Evolutionary conservation across 805 yeast species (phyloP).

Genomic region (Ogataea dorogensis): DNA sequence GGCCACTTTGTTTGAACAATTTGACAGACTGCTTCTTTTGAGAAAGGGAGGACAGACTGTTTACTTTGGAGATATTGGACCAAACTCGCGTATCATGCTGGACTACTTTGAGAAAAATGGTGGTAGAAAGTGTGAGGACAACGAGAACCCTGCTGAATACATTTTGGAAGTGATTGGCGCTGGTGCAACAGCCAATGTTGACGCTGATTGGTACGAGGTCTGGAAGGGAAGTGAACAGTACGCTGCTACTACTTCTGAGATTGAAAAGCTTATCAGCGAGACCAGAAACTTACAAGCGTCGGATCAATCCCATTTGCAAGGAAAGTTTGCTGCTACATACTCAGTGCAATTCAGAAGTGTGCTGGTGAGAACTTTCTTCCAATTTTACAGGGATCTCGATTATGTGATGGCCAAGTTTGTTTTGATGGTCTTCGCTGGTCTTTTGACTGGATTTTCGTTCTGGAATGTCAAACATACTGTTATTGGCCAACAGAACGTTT

Average conservation of each 20-base stretch:
- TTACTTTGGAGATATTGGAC: conserved; percentile 54
- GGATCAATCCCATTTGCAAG: conserved; percentile 17
- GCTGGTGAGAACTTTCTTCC: conserved; percentile 37
- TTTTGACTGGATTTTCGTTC: conserved; percentile 59
- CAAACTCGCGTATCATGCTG: conserved; percentile 40
- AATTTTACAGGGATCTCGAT: conserved; percentile 48
- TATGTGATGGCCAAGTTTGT: conserved; percentile 49
- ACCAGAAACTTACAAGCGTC: conserved; percentile 13
- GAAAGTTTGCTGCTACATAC: conserved; percentile 47
- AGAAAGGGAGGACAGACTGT: conserved; percentile 54
- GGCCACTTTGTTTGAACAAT: conserved; percentile 42
- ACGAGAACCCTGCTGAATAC: conserved; percentile 76
- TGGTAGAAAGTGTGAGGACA: conserved; percentile 58
- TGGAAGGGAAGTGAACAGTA: conserved; percentile 46
- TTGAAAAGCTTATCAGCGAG: conserved; percentile 28
- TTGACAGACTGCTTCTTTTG: conserved; percentile 43
- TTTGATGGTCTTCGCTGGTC: conserved; percentile 38
- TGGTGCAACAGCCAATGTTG: conserved; percentile 65
- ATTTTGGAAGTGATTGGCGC: conserved; percentile 75
- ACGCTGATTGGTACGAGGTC: conserved; percentile 59
- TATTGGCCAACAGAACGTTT: conserved; percentile 58
- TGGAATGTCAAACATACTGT: conserved; percentile 53
- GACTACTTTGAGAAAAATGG: conserved; percentile 52
- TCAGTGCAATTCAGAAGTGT: conserved; percentile 37
- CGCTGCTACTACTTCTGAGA: conserved; percentile 27